Evolutionary conservation across 306 rosid species (phyloP).

Genomic region (Vigna hirtella): DNA sequence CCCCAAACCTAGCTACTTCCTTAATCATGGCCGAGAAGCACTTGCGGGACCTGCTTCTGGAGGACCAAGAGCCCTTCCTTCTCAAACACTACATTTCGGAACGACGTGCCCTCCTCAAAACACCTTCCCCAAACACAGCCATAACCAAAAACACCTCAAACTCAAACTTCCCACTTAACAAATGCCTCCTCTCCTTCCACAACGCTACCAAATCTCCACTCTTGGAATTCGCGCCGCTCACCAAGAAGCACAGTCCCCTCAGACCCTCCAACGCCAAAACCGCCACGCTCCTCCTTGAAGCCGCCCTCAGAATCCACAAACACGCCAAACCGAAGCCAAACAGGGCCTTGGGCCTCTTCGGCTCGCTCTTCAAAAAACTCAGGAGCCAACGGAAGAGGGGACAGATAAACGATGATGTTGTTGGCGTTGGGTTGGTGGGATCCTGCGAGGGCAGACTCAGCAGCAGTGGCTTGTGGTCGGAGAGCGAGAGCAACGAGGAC

Average conservation of each 20-base stretch:
- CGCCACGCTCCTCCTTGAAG: constrained; percentile 79
- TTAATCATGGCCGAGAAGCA: constrained; percentile 47
- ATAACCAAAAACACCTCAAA: constrained; percentile 29
- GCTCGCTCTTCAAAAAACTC: constrained; percentile 72
- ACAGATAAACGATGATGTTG: constrained; percentile 28
- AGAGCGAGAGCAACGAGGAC: constrained; percentile 67
- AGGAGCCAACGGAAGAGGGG: constrained; percentile 50
- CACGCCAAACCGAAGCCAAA: constrained; percentile 48
- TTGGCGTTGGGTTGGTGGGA: constrained; percentile 41
- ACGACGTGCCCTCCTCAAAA: constrained; percentile 50
- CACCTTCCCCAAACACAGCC: constrained; percentile 39
- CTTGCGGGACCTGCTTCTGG: constrained; percentile 58
- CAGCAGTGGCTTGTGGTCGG: constrained; percentile 75
- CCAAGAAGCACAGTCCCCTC: constrained; percentile 56
- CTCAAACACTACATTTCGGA: constrained; percentile 64
- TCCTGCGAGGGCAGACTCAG: constrained; percentile 50
- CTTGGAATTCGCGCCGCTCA: constrained; percentile 63
- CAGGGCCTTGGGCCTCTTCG: constrained; percentile 59
- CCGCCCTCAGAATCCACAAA: constrained; percentile 81
- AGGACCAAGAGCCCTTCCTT: constrained; percentile 77
- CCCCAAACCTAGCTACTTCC: too few relatives aligned
- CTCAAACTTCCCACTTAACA: constrained; percentile 41
- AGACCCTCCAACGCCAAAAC: constrained; percentile 68
- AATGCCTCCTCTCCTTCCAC: constrained; percentile 62
- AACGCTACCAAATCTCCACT: constrained; percentile 72